Conservation (phyloP, 441 rosid species). For the Breynia disticha region DNA sequence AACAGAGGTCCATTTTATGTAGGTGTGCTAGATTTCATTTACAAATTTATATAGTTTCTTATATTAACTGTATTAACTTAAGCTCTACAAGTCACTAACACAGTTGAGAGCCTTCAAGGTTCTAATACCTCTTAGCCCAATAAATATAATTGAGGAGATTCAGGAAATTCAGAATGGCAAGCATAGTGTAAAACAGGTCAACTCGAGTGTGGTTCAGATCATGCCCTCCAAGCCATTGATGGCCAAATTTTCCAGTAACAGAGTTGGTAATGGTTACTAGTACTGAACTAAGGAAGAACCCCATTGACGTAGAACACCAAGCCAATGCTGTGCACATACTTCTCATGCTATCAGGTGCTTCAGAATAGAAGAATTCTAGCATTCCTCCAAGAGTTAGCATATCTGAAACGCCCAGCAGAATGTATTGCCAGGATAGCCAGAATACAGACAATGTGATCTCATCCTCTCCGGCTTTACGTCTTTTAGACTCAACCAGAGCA, state of each 20-base stretch:
- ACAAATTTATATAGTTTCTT: too few species aligned
- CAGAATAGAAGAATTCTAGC: constrained; percentile 56
- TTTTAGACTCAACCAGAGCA: constrained; percentile 29
- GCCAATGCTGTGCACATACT: constrained; percentile 43
- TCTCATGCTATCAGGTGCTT: constrained; percentile 39
- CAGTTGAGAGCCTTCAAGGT: background rate
- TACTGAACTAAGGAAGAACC: constrained; percentile 41
- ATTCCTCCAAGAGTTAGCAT: constrained; percentile 53
- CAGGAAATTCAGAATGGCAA: constrained; percentile 37
- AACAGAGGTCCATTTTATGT: too few species aligned
- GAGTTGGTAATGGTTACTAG: constrained; percentile 29
- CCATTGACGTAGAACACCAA: constrained; percentile 47
- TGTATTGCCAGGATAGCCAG: constrained; percentile 44
- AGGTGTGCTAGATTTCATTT: too few species aligned
- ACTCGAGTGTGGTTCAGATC: constrained; percentile 29
- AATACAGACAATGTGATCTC: constrained; percentile 25
- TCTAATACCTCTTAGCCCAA: constrained; percentile 39
- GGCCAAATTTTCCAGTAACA: constrained; percentile 20
- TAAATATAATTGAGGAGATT: constrained; percentile 37
- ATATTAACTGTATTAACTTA: too few species aligned
- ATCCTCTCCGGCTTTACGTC: constrained; percentile 15
- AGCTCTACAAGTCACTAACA: too few species aligned
- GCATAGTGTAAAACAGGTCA: constrained; percentile 38
- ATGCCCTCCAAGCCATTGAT: constrained; percentile 35
- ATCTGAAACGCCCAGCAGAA: constrained; percentile 41